Percentiles rank a stretch among this genome's conserved stretches.
phyloP scores from a whole-genome alignment of 2,329 filamentous ascomycete genomes.

The Apiospora sp. region DNA sequence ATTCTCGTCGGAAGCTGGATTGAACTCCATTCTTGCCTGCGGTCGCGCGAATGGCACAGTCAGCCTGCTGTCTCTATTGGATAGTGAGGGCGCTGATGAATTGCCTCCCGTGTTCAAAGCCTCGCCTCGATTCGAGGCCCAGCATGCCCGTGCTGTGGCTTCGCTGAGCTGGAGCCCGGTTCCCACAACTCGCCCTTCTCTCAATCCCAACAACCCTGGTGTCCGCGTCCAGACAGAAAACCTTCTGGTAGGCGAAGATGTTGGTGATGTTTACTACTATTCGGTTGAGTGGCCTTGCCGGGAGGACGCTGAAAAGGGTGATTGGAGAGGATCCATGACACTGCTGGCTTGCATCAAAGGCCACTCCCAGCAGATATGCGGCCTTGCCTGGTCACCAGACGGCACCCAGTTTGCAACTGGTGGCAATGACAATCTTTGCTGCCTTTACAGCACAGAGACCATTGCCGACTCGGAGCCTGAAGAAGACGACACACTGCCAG shows the following conservation, averaged over 20 bases:
- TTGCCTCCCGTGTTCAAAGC: constrained; percentile 48
- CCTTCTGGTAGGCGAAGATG: constrained; percentile 84
- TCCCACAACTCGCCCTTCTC: constrained; percentile 59
- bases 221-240: constrained; percentile 76
- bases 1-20: constrained; percentile 83
- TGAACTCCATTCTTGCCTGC: constrained; percentile 82
- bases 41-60: constrained; percentile 81
- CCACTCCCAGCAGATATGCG: constrained; percentile 91
- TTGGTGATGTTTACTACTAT: constrained; percentile 86
- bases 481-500: neutral
- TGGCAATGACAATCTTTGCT: constrained; percentile 91
- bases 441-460: constrained; percentile 75
- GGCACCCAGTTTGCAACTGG: constrained; percentile 84
- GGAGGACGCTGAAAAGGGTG: constrained; percentile 68
- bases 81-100: neutral
- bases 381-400: constrained; percentile 84
- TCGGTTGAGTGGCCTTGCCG: constrained; percentile 82
- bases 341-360: constrained; percentile 79
- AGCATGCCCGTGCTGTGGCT: constrained; percentile 76
- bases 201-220: constrained; percentile 55
- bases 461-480: constrained; percentile 50
- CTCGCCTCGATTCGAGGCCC: constrained; percentile 70
- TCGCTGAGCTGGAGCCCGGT: constrained; percentile 84
- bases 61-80: constrained; percentile 76
- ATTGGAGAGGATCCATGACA: constrained; percentile 81